Conservation (phyloP, 2,329 filamentous ascomycete genomes). For the Aspergillus pseudoglaucus region DNA sequence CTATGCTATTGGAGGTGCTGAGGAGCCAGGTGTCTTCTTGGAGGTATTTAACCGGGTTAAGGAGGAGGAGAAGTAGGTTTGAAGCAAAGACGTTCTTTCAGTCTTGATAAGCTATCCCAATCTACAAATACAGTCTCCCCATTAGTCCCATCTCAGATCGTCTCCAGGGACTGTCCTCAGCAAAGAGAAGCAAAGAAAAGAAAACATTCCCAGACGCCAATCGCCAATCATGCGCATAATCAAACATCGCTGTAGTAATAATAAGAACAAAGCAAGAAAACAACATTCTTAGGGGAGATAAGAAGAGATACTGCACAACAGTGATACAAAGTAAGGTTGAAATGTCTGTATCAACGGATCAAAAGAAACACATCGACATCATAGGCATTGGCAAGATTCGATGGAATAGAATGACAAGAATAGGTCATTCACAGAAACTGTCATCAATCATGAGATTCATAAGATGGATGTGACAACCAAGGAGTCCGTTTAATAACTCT, state of each 20-base stretch:
- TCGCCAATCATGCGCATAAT: background rate
- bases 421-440: too few species aligned
- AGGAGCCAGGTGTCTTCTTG: constrained; percentile 62
- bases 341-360: too few species aligned
- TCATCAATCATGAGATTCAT: too few species aligned
- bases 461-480: too few species aligned
- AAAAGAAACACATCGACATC: too few species aligned
- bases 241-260: background rate
- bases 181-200: background rate
- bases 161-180: background rate
- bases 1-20: constrained; percentile 64
- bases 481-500: constrained; percentile 11
- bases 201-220: constrained; percentile 1
- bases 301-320: background rate
- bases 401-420: background rate
- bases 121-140: background rate
- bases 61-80: constrained; percentile 20
- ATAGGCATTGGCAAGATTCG: background rate
- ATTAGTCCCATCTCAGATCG: background rate
- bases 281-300: too few species aligned
- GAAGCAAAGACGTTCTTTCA: constrained; percentile 1
- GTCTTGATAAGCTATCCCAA: background rate
- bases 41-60: constrained; percentile 59
- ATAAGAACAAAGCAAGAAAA: too few species aligned
- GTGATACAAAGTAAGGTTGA: background rate